Evolutionary conservation across 495 filamentous ascomycete species (phyloP).

Genomic region (Neurospora discreta): DNA sequence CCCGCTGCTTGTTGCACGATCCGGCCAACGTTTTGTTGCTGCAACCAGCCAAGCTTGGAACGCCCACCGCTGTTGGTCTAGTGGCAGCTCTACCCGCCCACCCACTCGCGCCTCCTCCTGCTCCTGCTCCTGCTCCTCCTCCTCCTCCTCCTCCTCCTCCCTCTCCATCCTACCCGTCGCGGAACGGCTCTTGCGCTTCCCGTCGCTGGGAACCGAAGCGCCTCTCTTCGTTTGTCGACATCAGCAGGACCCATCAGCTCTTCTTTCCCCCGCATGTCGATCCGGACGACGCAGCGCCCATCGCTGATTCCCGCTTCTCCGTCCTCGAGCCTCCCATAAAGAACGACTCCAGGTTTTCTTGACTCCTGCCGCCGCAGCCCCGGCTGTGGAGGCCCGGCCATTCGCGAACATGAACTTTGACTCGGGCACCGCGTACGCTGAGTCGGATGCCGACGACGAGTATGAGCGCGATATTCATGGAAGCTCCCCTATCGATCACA

Average conservation of each 20-base stretch:
- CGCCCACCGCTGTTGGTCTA: not conserved
- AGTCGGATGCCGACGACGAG: slow-evolving; percentile 90
- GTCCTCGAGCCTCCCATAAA: not conserved
- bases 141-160: not conserved
- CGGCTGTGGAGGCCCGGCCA: slow-evolving; percentile 17
- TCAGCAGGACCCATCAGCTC: not conserved
- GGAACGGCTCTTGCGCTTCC: not conserved
- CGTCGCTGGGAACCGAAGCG: not conserved
- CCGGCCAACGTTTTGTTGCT: not conserved
- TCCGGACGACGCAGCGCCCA: slow-evolving; percentile 2
- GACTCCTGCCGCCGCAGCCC: slow-evolving; percentile 9
- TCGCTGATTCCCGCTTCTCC: not conserved
- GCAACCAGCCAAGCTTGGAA: not conserved
- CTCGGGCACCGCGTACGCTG: slow-evolving; percentile 55
- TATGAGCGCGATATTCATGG: slow-evolving; percentile 71
- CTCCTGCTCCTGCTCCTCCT: not conserved
- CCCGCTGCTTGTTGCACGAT: not conserved
- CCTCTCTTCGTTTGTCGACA: not conserved
- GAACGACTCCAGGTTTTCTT: not conserved
- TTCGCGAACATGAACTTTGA: slow-evolving; percentile 43
- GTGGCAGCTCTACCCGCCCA: not conserved
- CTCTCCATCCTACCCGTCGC: not conserved
- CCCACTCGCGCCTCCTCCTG: not conserved
- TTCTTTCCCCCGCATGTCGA: slow-evolving; percentile 3
- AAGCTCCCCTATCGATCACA: slow-evolving; percentile 60